phyloP scores from a whole-genome alignment of 805 yeast species.

The Yamadazyma laniorum region DNA sequence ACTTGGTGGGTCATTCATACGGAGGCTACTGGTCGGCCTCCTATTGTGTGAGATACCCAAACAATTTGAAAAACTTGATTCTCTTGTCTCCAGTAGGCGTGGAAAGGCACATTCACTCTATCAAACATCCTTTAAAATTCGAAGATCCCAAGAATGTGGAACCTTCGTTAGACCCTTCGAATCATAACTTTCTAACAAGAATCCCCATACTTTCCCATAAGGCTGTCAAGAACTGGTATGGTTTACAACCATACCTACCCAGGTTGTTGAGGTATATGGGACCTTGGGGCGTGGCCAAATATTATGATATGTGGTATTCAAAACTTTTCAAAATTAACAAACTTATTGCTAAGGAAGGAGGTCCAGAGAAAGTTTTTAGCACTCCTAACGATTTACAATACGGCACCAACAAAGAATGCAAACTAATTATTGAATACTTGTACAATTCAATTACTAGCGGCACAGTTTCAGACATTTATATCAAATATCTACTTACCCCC shows the following conservation, averaged over 20 bases:
- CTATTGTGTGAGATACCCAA: slow-evolving; percentile 59
- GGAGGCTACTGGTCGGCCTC: slow-evolving; percentile 74
- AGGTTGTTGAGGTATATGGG: slow-evolving; percentile 45
- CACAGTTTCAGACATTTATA: slow-evolving; percentile 38
- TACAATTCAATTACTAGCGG: slow-evolving; percentile 41
- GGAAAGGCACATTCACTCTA: slow-evolving; percentile 63
- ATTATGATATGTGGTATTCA: slow-evolving; percentile 40
- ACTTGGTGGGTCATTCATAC: slow-evolving; percentile 71
- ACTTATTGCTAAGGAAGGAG: slow-evolving; percentile 32
- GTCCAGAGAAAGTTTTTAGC: slow-evolving; percentile 22
- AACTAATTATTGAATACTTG: slow-evolving; percentile 38
- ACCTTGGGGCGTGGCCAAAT: slow-evolving; percentile 38
- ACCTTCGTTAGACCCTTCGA: slow-evolving; percentile 44
- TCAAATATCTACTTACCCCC: slow-evolving; percentile 52
- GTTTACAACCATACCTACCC: slow-evolving; percentile 45
- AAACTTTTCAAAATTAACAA: slow-evolving; percentile 40
- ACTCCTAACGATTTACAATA: slow-evolving; percentile 31
- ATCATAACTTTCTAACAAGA: slow-evolving; percentile 47
- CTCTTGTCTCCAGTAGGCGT: slow-evolving; percentile 78
- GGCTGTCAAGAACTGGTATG: slow-evolving; percentile 37
- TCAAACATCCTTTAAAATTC: slow-evolving; percentile 38
- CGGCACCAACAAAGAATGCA: slow-evolving; percentile 38
- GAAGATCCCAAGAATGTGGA: slow-evolving; percentile 12
- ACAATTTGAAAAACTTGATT: slow-evolving; percentile 50
- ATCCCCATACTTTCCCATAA: slow-evolving; percentile 38